Base-by-base conservation (phyloP, 768 basidiomycete species). In the Tephrocybe sp. region DNA sequence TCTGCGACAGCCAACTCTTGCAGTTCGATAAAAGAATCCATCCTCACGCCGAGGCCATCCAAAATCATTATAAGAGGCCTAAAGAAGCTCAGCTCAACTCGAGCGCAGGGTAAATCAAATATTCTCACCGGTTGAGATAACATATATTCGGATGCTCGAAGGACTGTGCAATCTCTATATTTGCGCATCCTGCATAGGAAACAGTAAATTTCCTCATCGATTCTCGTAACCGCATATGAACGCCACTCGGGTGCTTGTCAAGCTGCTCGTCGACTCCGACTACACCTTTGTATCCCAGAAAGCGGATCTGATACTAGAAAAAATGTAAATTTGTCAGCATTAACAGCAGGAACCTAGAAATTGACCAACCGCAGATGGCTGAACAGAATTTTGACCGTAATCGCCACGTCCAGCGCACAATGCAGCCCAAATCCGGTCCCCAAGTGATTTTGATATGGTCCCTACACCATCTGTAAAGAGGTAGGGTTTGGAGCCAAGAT, bases 211-310 rank as follows among this genome's bases (percentile, higher is more conserved):
- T 93, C 30, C 75, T 77, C 89, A 92, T 92, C 0, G 86, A 88
- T 5, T 69, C 66, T 28, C 91, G 74, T 8, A 91, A 62, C 24
- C 85, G 76, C 86, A 93, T 88, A 15, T 75, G 77, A 43, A 85
- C 79, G 0, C 83, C 83, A 37, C 66, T 56, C 14, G 71, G 58
- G 15, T 68, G 57, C 41, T 69, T 68, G 42, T 77, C 68, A 2
- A 90, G 63, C 34, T 76, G 65, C 44, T 67, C 66, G 58, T 93
- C 90, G 10, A 93, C 75, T 3, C 70, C 75, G 0, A 93, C 86
- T 20, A 93, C 80, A 0, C 92, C 93, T 65, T 94, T 94, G 67
- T 76, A 90, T 17, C 89, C 91, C 39, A 93, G 64, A 63, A 93
- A 88, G 40, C 92, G 83, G 43, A 93, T 91, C 69, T 89, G 89